Conservation (phyloP, 805 yeast species). For the Saccharomycopsis sp. region DNA sequence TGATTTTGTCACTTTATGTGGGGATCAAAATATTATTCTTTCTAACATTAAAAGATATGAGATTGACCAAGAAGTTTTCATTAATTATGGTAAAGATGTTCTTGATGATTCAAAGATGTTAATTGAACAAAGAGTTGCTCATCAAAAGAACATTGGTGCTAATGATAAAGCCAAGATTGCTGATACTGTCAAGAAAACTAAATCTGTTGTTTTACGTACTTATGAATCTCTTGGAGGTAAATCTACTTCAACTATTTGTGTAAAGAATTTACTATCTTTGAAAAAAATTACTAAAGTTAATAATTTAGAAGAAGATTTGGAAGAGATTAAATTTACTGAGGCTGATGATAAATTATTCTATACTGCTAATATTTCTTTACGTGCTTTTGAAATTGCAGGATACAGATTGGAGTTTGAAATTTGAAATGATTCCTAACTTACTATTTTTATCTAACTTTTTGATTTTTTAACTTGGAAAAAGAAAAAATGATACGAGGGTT, state of each 20-base stretch:
- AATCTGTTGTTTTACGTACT: conserved; percentile 57
- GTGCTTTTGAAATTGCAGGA: conserved; percentile 70
- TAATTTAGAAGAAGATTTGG: conserved; percentile 44
- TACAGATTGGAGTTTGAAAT: conserved; percentile 24
- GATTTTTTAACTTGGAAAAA: background rate
- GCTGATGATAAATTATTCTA: conserved; percentile 23
- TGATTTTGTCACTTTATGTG: conserved; percentile 13
- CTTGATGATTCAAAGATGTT: conserved; percentile 2
- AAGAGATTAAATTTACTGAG: conserved; percentile 28
- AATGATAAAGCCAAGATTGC: conserved; percentile 3
- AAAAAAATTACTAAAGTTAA: conserved; percentile 43
- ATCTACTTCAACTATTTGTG: conserved; percentile 39
- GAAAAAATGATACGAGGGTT: too few relatives aligned
- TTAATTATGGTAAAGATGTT: conserved; percentile 25
- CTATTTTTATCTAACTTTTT: too few relatives aligned
- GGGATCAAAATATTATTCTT: conserved; percentile 40
- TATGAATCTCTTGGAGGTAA: conserved; percentile 87
- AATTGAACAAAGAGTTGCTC: background rate
- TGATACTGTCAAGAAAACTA: conserved; percentile 34
- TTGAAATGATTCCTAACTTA: background rate
- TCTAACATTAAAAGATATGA: conserved; percentile 83
- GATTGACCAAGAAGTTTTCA: conserved; percentile 52
- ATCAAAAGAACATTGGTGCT: background rate
- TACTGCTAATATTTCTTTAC: conserved; percentile 37
- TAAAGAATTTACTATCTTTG: conserved; percentile 31